Percentiles rank a stretch among this genome's conserved stretches.
phyloP scores from a whole-genome alignment of 148 eudicot species.

The Linanthus parryae region DNA sequence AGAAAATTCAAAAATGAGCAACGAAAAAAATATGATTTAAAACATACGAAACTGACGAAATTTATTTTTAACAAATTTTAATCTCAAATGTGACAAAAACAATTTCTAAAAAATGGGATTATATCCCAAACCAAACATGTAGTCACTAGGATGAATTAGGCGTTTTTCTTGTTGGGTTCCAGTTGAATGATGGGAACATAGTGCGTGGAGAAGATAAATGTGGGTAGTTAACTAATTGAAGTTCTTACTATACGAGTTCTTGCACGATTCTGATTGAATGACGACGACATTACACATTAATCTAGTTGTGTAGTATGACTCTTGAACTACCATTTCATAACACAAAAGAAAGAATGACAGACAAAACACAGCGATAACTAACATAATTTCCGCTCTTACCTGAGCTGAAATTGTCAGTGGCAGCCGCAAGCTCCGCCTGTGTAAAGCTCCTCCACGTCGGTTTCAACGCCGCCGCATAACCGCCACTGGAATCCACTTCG shows the following conservation, averaged over 20 bases:
- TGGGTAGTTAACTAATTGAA: not conserved
- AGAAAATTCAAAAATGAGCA: too few relatives aligned
- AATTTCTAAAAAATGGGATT: too few relatives aligned
- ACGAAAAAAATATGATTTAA: too few relatives aligned
- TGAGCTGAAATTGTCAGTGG: slow-evolving; percentile 15
- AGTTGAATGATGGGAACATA: too few relatives aligned
- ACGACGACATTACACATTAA: not conserved
- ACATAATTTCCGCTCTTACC: slow-evolving; percentile 1
- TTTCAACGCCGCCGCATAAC: slow-evolving; percentile 30
- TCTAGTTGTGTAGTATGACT: not conserved
- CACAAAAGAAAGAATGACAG: not conserved
- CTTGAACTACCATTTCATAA: not conserved
- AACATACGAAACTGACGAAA: too few relatives aligned
- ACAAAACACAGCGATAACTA: not conserved
- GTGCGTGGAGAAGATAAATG: too few relatives aligned
- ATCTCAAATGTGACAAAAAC: too few relatives aligned
- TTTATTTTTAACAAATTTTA: too few relatives aligned
- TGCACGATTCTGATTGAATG: not conserved
- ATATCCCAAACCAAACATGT: too few relatives aligned
- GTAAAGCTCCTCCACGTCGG: slow-evolving; percentile 15
- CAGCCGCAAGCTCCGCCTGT: slow-evolving; percentile 10
- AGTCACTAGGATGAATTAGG: too few relatives aligned
- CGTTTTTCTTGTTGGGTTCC: too few relatives aligned
- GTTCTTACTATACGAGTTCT: not conserved
- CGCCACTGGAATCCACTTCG: slow-evolving; percentile 34